These are phyloP conservation scores for Limonium bicolor DNA, from an alignment of 148 eudicot genomes.

Conservation along the genomic window DNA sequence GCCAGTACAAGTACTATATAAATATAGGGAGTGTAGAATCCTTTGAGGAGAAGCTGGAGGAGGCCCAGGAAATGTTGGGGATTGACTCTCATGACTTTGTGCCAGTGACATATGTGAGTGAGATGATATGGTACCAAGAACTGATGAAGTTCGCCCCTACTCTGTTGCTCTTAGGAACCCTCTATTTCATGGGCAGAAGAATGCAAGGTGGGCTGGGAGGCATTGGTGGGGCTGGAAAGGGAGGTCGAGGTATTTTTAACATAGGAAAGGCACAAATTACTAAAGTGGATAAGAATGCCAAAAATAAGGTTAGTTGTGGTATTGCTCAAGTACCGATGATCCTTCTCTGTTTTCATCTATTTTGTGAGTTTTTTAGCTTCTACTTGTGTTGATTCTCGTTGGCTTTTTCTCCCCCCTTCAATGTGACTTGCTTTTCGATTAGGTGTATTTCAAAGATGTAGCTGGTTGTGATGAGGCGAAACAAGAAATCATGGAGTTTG, in stretches of 20 bases:
- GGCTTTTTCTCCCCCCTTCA: no score
- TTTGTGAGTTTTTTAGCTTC: not conserved
- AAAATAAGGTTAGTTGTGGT: slow-evolving; percentile 53
- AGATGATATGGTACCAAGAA: slow-evolving; percentile 69
- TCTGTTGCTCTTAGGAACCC: slow-evolving; percentile 52
- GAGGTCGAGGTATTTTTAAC: slow-evolving; percentile 69
- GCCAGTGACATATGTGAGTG: slow-evolving; percentile 62
- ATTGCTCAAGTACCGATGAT: no score
- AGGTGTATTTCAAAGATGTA: slow-evolving; percentile 61
- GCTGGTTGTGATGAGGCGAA: slow-evolving; percentile 82
- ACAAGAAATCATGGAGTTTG: slow-evolving; percentile 79
- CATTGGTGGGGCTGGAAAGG: slow-evolving; percentile 50
- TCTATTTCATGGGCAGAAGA: slow-evolving; percentile 51
- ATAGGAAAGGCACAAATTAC: slow-evolving; percentile 70
- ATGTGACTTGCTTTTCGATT: not conserved
- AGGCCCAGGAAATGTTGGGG: slow-evolving; percentile 68
- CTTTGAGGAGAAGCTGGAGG: slow-evolving; percentile 85
- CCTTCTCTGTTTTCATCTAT: not conserved
- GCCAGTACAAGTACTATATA: slow-evolving; percentile 61
- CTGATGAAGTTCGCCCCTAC: slow-evolving; percentile 62
- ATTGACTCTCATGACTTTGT: slow-evolving; percentile 59
- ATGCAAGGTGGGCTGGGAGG: slow-evolving; percentile 88
- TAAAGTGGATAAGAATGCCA: slow-evolving; percentile 70
- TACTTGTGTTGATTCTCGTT: not conserved
- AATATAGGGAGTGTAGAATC: slow-evolving; percentile 75